Conservation (phyloP, 148 eudicot genomes). For the Rhododendron henanense region DNA sequence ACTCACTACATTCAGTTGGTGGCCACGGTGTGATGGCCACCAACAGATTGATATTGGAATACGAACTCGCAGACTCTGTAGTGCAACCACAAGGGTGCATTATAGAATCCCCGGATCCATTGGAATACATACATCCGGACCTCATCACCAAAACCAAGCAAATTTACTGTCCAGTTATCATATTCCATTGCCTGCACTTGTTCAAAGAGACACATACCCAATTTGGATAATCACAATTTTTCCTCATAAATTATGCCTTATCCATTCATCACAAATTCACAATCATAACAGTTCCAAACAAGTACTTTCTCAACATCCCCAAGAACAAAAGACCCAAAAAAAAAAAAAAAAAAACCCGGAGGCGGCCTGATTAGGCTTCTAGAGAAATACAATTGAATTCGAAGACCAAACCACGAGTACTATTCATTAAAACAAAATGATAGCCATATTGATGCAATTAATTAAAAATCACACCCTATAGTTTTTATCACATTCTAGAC, state of each 20-base stretch:
- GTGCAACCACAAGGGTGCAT: no score
- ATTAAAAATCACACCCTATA: neutral
- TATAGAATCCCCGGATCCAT: no score
- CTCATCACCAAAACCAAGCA: neutral
- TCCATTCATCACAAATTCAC: no score
- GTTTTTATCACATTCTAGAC: neutral
- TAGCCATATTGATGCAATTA: neutral
- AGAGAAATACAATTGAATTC: neutral
- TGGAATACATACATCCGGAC: no score
- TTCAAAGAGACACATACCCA: neutral
- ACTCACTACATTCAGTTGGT: neutral
- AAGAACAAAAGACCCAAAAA: neutral
- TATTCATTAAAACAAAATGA: neutral
- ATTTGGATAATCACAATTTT: no score
- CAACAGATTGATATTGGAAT: no score
- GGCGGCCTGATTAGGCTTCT: neutral
- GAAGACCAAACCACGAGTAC: neutral
- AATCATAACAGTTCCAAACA: neutral
- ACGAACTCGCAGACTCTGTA: no score
- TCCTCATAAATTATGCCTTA: no score
- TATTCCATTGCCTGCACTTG: neutral
- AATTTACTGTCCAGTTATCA: neutral
- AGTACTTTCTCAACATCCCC: neutral
- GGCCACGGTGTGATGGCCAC: no score
- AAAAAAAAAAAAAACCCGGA: no score